These are phyloP conservation scores for Fusarium sp. DNA, from an alignment of 2,329 filamentous ascomycete species.

Conservation along the genomic window DNA sequence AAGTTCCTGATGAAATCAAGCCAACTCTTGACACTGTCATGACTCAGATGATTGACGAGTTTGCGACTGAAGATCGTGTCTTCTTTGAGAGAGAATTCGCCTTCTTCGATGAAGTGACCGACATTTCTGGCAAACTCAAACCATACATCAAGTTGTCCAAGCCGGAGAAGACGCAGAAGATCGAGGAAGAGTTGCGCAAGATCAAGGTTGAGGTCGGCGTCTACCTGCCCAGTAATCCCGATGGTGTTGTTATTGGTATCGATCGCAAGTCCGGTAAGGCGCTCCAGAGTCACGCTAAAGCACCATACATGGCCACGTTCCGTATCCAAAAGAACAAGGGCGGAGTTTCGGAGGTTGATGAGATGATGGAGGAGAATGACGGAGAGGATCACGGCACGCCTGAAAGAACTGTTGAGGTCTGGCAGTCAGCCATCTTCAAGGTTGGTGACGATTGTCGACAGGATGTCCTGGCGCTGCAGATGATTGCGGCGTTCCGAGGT, in stretches of 20 bases:
- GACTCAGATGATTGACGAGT: constrained; percentile 83
- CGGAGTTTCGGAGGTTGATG: constrained; percentile 64
- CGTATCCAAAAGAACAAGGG: constrained; percentile 85
- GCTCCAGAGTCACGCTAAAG: constrained; percentile 96
- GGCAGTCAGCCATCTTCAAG: constrained; percentile 99
- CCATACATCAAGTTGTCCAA: constrained; percentile 93
- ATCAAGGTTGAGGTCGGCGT: constrained; percentile 98
- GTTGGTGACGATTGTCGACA: constrained; percentile 98
- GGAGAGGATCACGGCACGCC: constrained; percentile 51
- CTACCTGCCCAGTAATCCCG: constrained; percentile 96
- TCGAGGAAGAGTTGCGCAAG: constrained; percentile 96
- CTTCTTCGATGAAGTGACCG: constrained; percentile 98
- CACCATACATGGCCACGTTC: constrained; percentile 99
- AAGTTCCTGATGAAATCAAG: constrained; percentile 91
- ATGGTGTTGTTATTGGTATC: constrained; percentile 96
- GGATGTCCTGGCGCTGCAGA: constrained; percentile 94
- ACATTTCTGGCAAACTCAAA: constrained; percentile 93
- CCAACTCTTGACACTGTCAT: constrained; percentile 93
- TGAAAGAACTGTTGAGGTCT: constrained; percentile 85
- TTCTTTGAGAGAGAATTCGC: constrained; percentile 96
- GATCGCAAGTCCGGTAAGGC: constrained; percentile 98
- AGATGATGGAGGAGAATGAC: constrained; percentile 62
- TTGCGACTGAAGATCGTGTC: constrained; percentile 79
- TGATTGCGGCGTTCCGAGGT: constrained; percentile 96
- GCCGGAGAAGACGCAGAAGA: constrained; percentile 98